Evolutionary conservation across 164 flowering plant genomes (phyloP).

Genomic region (Dillenia turbinata): DNA sequence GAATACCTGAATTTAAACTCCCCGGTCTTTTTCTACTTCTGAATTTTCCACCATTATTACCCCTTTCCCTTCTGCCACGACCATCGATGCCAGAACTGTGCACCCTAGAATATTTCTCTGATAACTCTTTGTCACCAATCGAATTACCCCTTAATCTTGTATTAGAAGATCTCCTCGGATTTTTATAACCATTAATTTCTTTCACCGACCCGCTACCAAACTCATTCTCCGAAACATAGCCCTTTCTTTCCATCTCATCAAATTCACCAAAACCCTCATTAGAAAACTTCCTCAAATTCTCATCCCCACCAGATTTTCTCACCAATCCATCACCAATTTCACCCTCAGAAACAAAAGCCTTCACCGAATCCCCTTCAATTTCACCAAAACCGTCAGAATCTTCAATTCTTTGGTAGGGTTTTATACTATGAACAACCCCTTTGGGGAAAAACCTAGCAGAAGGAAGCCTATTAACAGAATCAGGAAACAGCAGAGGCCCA

Average conservation of each 20-base stretch:
- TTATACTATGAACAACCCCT: slow-evolving; percentile 79
- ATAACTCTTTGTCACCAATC: neutral
- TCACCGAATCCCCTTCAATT: neutral
- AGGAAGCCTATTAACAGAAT: slow-evolving; percentile 44
- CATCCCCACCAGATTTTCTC: neutral
- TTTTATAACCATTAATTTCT: neutral
- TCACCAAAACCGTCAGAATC: neutral
- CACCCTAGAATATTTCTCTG: slow-evolving; percentile 2
- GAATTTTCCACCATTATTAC: neutral
- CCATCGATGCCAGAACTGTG: too few species aligned
- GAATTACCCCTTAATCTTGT: neutral
- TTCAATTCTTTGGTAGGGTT: slow-evolving; percentile 40
- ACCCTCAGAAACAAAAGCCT: neutral
- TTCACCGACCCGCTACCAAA: neutral
- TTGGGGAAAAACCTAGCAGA: slow-evolving; percentile 78
- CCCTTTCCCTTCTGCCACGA: slow-evolving; percentile 4
- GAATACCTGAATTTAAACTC: neutral
- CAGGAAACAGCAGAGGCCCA: slow-evolving; percentile 69
- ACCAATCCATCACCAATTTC: neutral
- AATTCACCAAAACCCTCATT: neutral
- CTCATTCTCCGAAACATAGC: neutral
- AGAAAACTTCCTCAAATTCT: neutral
- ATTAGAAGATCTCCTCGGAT: neutral
- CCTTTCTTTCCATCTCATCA: neutral
- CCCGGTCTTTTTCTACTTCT: neutral